Evolutionary conservation across 2,329 filamentous ascomycete genomes (phyloP), one percentile per base, ranked within the genome.

Genomic region (Bipolaris gigantea): DNA sequence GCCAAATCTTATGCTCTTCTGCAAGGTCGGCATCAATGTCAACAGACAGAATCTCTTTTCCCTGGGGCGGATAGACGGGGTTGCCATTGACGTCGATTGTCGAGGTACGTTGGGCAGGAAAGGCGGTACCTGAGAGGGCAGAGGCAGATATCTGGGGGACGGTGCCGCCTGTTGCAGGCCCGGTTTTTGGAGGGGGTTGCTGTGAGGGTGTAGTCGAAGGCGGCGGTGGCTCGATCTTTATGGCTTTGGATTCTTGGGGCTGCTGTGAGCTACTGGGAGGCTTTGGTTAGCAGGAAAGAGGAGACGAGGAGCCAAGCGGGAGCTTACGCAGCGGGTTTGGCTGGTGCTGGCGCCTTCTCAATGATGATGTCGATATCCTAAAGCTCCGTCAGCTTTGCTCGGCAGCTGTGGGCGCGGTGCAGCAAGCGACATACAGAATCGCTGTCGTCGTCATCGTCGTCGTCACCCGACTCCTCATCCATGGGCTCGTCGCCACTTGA

Each of bases 1-100:
- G 87, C 94, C 94, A 99, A 16, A 93, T 92, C 74, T 97, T 97
- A 59, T 92, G 89, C 59, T 83, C 79, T 66, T 92, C 90, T 49
- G 81, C 79, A 18, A 81, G 71, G 59, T 81, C 78, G 42, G 79
- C 78, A 58, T 82, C 80, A 58, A 83, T 78, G 59, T 82, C 79
- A 48, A 82, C 65, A 42, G 77, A 75, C 1, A 64, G 76, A 44
- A 94, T 89, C 65, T 94, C 92, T 63, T 95, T 94, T 19, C 86
- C 87, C 3, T 83, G 81, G 2, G 78, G 80, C 16, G 89, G 86
- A 73, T 95, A 92, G 2, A 89, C 78, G 0, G 94, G 93, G 59
- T 92, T 89, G 4, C 83, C 88, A 73, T 95, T 86, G 49, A 97
- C 84, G 69, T 97, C 90, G 59, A 97, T 84, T 44, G 85, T 92